These are phyloP conservation scores for Schizonepeta tenuifolia DNA, from an alignment of 257 asterid genomes.

Conservation along the genomic window DNA sequence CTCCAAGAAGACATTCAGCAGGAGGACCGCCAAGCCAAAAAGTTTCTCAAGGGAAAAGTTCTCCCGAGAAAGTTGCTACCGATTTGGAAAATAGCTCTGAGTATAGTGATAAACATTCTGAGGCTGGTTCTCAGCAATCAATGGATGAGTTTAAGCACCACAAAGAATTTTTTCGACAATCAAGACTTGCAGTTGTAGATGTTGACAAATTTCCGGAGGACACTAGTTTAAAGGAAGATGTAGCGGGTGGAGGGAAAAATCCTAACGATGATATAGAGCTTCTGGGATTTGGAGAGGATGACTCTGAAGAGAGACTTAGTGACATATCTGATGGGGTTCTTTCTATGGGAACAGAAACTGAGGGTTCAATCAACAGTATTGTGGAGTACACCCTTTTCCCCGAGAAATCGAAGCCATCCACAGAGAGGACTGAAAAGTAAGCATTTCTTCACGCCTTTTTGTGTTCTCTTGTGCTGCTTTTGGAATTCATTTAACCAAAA, in stretches of 20 bases:
- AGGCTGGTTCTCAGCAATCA: constrained; percentile 85
- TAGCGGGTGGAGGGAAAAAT: constrained; percentile 44
- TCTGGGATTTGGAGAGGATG: constrained; percentile 77
- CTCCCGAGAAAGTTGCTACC: constrained; percentile 63
- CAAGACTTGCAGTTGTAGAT: constrained; percentile 65
- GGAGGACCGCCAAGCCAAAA: constrained; percentile 43
- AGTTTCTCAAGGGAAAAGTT: constrained; percentile 46
- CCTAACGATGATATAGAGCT: constrained; percentile 65
- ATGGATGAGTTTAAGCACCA: constrained; percentile 77
- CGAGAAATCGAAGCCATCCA: constrained; percentile 57
- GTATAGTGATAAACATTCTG: constrained; percentile 83
- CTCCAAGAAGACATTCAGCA: constrained; percentile 73
- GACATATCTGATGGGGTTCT: constrained; percentile 96
- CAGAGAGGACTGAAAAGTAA: constrained; percentile 66
- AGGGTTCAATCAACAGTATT: constrained; percentile 74
- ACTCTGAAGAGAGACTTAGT: constrained; percentile 88
- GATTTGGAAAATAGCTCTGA: constrained; percentile 79
- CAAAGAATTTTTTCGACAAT: constrained; percentile 70
- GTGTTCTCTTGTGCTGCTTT: constrained; percentile 11
- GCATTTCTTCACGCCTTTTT: constrained; percentile 35
- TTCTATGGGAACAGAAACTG: constrained; percentile 94
- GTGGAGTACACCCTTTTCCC: constrained; percentile 90
- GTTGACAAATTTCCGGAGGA: constrained; percentile 45
- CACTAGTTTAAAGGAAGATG: constrained; percentile 39
- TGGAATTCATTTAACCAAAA: not conserved